Evolutionary conservation across 2,329 filamentous ascomycete genomes (phyloP).

Genomic region (Fusarium drepaniforme): DNA sequence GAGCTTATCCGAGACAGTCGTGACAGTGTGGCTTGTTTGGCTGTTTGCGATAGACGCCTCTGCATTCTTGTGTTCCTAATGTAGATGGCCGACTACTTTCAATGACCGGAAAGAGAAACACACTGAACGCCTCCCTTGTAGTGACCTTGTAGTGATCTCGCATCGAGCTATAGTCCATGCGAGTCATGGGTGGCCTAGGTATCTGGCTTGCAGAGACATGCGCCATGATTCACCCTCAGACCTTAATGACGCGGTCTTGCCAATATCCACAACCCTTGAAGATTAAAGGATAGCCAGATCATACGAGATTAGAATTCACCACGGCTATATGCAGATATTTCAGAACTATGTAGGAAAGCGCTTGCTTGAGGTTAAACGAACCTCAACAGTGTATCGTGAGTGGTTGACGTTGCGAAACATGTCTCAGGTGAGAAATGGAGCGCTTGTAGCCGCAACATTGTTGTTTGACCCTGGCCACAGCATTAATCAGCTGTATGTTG

Average conservation of each 20-base stretch:
- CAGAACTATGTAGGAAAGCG: too few relatives aligned
- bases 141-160: too few relatives aligned
- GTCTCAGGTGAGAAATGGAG: neutral
- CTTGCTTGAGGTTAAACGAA: too few relatives aligned
- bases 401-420: neutral
- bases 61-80: neutral
- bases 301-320: neutral
- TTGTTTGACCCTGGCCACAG: neutral
- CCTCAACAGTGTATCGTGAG: neutral
- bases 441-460: neutral
- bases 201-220: neutral
- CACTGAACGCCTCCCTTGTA: too few relatives aligned
- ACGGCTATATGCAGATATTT: neutral
- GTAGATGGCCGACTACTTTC: neutral
- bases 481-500: neutral
- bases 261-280: neutral
- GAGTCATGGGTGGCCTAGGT: too few relatives aligned
- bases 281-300: neutral
- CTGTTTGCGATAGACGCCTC: neutral
- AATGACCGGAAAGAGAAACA: neutral
- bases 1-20: neutral
- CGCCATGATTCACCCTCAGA: too few relatives aligned
- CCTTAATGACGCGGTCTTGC: too few relatives aligned
- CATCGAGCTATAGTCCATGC: too few relatives aligned
- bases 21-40: neutral